These are phyloP conservation scores for Boletus vermiculosoides DNA, from an alignment of 768 basidiomycete genomes.

Conservation along the genomic window DNA sequence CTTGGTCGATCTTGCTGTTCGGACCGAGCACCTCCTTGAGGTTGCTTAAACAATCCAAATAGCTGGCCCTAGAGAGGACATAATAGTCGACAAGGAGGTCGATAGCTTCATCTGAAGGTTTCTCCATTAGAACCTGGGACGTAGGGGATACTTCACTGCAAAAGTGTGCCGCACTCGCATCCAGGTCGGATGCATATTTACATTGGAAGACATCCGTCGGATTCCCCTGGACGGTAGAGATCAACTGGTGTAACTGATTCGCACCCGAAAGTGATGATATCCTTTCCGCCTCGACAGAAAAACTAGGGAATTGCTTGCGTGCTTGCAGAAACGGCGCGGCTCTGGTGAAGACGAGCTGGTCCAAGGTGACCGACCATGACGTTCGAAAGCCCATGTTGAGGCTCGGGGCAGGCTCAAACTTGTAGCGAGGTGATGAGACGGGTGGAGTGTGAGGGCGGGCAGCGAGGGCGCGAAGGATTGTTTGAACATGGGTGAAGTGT, in stretches of 20 bases:
- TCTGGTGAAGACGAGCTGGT: conserved; percentile 1
- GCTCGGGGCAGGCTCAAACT: neutral
- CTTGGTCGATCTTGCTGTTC: conserved; percentile 7
- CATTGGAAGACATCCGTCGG: conserved; percentile 16
- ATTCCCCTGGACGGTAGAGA: neutral
- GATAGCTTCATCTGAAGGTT: neutral
- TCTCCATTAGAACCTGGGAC: neutral
- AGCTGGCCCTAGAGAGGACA: neutral
- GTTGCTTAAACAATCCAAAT: neutral
- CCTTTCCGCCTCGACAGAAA: neutral
- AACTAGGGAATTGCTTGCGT: neutral
- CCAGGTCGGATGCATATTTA: neutral
- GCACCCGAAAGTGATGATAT: neutral
- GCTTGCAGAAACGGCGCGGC: neutral
- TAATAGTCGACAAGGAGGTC: neutral
- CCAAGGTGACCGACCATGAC: neutral
- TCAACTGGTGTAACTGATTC: neutral
- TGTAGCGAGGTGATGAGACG: neutral
- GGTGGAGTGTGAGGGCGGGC: neutral
- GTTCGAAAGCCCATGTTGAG: neutral
- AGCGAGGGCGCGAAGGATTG: neutral
- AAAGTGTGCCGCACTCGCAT: neutral
- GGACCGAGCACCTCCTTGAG: conserved; percentile 14
- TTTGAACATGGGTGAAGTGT: neutral
- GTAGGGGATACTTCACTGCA: neutral